A percentile compares a stretch with the other conserved stretches of the same genome.
Evolutionary conservation across 106 monocot genomes (phyloP).

Genomic region (Platanthera zijinensis): DNA sequence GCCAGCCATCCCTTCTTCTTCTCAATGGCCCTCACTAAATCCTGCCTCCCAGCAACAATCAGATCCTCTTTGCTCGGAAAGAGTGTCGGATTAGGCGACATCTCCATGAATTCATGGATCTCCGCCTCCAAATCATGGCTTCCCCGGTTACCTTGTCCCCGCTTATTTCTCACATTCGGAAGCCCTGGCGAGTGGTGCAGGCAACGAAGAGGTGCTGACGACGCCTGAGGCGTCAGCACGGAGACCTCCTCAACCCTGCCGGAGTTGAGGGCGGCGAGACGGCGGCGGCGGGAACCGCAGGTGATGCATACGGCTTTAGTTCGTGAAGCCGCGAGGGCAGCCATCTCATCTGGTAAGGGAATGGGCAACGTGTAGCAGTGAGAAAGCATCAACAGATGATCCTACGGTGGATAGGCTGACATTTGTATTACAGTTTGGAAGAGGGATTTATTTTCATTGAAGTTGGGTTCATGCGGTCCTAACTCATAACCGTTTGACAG

Average conservation of each 20-base stretch:
- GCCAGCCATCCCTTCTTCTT: slow-evolving; percentile 61
- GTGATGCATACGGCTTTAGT: background rate
- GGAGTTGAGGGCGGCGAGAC: background rate
- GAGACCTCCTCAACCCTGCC: background rate
- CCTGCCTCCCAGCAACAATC: slow-evolving; percentile 46
- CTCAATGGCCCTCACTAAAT: slow-evolving; percentile 52
- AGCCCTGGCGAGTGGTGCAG: slow-evolving; percentile 2
- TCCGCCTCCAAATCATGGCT: slow-evolving; percentile 45
- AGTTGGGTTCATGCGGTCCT: too few species aligned
- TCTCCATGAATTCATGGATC: slow-evolving; percentile 68
- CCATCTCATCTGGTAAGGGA: slow-evolving; percentile 6
- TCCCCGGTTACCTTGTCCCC: background rate
- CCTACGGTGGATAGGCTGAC: too few species aligned
- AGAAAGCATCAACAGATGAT: too few species aligned
- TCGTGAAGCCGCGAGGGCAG: background rate
- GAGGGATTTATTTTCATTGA: too few species aligned
- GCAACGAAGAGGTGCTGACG: background rate
- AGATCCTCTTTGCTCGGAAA: slow-evolving; percentile 66
- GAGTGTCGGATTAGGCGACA: slow-evolving; percentile 31
- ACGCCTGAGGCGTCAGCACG: background rate
- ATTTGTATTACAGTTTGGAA: too few species aligned
- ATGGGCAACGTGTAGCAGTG: too few species aligned
- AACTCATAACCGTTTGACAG: too few species aligned
- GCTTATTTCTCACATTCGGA: slow-evolving; percentile 2
- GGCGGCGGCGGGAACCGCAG: background rate